Base-by-base conservation (phyloP, 2,329 filamentous ascomycete species). In the Diaporthe sp. region DNA sequence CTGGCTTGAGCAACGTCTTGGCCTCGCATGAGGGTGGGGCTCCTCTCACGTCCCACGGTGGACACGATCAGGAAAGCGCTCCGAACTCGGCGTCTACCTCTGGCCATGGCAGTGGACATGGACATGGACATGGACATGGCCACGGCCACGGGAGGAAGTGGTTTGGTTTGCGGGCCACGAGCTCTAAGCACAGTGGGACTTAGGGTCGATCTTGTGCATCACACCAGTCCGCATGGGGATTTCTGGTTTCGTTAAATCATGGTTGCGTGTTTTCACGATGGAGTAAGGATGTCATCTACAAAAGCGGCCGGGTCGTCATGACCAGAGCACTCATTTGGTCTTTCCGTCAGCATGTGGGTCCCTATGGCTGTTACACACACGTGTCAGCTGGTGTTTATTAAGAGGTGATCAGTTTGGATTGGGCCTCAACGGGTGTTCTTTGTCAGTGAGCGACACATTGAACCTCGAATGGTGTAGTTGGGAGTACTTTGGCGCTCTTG, bases 91-190 rank as follows among this genome's bases (percentile, higher is more conserved):
- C 39, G 25, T 37, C 44, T 37, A 6, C 44, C 7, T 19, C 63
- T 3, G 66, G 72, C 1, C 61, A 70, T 10, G 25, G 61, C 42
- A 42, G 19, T 47, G 63, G 73, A 25, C 53, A 44, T 8, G 72
- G 53, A 6, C 66, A 74, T 4, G 35, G 44, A 22, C 44, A 47
- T 9, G 61, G 27, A 22, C 63, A 50, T 7, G 73, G 55, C 4
- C 69, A 74, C 7, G 61, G 27, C 17, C 70, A 75, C 17, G 74
- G 74, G 2, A 76, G 70, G 37, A 75, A 68, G 42, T 75, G 75
- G 73, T 73, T 76, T 25, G 70, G 66, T 1, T 35, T 76, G 15
- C 55, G 75, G 22, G 56, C 59, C 15, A 47, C 75, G 4, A 70
- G 63, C n/a, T 69, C 65, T 17, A 71, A 74, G 44, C 56, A 76